Percentiles rank a stretch among this genome's conserved stretches.
phyloP scores from a whole-genome alignment of 768 basidiomycete species.

The Dioszegia hungarica region DNA sequence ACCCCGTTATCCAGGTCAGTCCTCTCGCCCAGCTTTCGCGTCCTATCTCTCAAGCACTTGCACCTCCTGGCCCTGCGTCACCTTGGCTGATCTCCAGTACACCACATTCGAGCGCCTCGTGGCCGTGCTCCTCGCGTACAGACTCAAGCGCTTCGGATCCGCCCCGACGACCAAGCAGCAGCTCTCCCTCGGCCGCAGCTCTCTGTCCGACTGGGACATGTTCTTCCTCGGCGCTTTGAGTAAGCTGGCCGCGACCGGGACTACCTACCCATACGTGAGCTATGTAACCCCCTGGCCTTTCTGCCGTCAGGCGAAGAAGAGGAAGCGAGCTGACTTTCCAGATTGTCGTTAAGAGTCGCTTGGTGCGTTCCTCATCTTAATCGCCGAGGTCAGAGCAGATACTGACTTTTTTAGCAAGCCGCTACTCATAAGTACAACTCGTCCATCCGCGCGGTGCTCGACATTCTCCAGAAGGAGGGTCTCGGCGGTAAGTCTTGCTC shows the following conservation, averaged over 20 bases:
- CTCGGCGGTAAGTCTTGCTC: conserved; percentile 24
- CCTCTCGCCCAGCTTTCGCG: background rate
- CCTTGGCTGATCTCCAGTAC: conserved; percentile 58
- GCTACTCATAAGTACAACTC: conserved; percentile 68
- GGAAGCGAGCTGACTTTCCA: conserved; percentile 7
- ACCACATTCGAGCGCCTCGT: conserved; percentile 94
- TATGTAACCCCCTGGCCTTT: no score
- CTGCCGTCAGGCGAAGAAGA: background rate
- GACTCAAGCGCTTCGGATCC: conserved; percentile 55
- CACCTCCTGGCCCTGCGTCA: no score
- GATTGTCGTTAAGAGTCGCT: conserved; percentile 49
- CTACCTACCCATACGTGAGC: conserved; percentile 72
- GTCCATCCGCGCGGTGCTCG: conserved; percentile 67
- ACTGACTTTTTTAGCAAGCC: conserved; percentile 51
- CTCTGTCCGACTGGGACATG: conserved; percentile 78
- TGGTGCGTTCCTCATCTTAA: conserved; percentile 25
- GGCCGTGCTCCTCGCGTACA: conserved; percentile 64
- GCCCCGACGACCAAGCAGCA: background rate
- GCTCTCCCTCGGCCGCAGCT: conserved; percentile 47
- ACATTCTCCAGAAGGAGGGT: conserved; percentile 71
- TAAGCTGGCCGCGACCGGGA: conserved; percentile 63
- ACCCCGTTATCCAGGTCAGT: conserved; percentile 71
- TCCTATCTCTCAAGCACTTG: background rate
- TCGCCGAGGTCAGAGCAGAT: no score
- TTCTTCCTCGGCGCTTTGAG: conserved; percentile 92